These are phyloP conservation scores for Rhizophagus prolifer DNA, from an alignment of 192 early-diverging fungal species.

Conservation along the genomic window DNA sequence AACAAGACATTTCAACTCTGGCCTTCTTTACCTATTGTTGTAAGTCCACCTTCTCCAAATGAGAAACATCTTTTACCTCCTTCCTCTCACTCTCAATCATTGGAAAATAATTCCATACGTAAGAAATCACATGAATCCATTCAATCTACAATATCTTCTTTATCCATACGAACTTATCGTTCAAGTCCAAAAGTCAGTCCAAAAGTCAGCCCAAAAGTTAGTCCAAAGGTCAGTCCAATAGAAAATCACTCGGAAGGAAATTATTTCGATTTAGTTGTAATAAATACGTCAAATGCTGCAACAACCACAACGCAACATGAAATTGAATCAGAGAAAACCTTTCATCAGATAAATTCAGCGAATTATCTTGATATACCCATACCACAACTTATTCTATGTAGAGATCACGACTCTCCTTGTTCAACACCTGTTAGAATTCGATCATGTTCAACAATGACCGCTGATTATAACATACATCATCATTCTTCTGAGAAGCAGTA, in stretches of 20 bases:
- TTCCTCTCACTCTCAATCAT: neutral
- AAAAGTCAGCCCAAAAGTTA: neutral
- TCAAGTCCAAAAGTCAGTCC: neutral
- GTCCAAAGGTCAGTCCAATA: neutral
- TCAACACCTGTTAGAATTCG: neutral
- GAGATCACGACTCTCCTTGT: neutral
- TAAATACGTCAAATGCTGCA: neutral
- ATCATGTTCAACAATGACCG: neutral
- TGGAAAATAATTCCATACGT: neutral
- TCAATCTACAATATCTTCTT: neutral
- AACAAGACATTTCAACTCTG: neutral
- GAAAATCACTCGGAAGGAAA: neutral
- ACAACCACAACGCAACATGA: neutral
- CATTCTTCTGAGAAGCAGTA: neutral
- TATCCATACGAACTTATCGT: neutral
- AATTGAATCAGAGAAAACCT: neutral
- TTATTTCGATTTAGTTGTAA: neutral
- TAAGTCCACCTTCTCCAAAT: slow-evolving; percentile 7
- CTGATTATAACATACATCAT: neutral
- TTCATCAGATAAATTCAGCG: neutral
- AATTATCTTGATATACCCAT: neutral
- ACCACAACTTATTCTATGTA: neutral
- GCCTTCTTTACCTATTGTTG: slow-evolving; percentile 4
- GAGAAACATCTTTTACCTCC: neutral
- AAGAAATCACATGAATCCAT: neutral